Evolutionary conservation across 1,284 basidiomycete species (phyloP).

Genomic region (Rhodofomes roseus): DNA sequence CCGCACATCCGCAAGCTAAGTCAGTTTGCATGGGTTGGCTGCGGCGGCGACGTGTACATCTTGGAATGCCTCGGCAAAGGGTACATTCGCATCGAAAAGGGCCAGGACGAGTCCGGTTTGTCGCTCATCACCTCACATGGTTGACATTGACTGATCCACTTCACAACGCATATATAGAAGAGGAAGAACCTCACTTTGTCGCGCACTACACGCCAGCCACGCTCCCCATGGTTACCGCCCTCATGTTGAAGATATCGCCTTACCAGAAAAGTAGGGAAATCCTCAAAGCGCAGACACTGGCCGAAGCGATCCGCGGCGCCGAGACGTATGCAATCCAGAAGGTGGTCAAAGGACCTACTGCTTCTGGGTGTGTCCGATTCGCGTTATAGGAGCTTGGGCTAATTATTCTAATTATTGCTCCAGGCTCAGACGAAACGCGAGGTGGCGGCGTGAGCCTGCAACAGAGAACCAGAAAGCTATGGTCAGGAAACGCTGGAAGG

Average conservation of each 20-base stretch:
- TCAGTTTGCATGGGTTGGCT: conserved; percentile 76
- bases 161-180: not conserved
- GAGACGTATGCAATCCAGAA: conserved; percentile 63
- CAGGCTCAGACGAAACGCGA: conserved; percentile 64
- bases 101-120: conserved; percentile 37
- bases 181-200: conserved; percentile 29
- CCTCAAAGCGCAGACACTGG: conserved; percentile 47
- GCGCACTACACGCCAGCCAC: conserved; percentile 55
- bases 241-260: conserved; percentile 46
- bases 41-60: conserved; percentile 72
- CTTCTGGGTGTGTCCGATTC: conserved; percentile 39
- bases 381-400: not conserved
- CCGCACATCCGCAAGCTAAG: conserved; percentile 51
- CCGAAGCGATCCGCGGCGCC: conserved; percentile 59
- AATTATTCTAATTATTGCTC: not conserved
- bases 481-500: conserved; percentile 57
- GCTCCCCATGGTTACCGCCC: conserved; percentile 43
- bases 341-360: conserved; percentile 46
- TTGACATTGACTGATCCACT: conserved; percentile 2
- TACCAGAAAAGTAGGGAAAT: conserved; percentile 53
- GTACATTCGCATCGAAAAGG: conserved; percentile 64
- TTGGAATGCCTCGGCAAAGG: conserved; percentile 79
- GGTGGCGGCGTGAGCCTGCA: conserved; percentile 72
- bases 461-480: conserved; percentile 62
- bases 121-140: conserved; percentile 5